Base-by-base conservation (phyloP, 257 asterid genomes). In the Nicotiana undulata region DNA sequence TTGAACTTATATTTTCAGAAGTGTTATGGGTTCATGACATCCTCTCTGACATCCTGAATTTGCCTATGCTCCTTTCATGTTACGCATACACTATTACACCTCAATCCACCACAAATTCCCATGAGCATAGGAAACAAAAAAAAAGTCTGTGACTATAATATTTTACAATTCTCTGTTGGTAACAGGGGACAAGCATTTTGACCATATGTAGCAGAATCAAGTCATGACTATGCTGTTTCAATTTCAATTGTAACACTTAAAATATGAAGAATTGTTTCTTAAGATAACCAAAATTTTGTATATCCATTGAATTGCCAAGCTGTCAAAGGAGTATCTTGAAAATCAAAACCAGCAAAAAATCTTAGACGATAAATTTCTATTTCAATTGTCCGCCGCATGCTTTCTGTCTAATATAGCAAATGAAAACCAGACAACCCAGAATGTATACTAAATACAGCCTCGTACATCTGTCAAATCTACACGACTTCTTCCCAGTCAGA, bases 281-380 rank as follows among this genome's bases (percentile, higher is more conserved):
- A 9, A 29, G 31, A 11, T 17, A 12, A 31, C 63, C 68, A 28
- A 52, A 75, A 17, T 37, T 12, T 59, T 29, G 24, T 74, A 53
- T 76, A 66, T 59, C 61, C 34, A 80, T 55, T 29, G 46, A 55
- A 32, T 32, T 75, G 52, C 4, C 80, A 63, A 68, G 83, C 79
- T 88, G 83, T 83, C 83, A 77, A 37, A 3, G 16, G 12, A 6
- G 46, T 49, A 58, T 58, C 37, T 75, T 22, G 29, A 49, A 61
- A 55, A 53, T 22, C n/a, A 29, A 61, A 79, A 55, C 64, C 84
- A 85, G 40, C 77, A 82, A 75, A 79, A 66, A 76, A 67, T 64
- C 65, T 76, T 76, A 79, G 64, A 40, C 64, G 7, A 26, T 56
- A 63, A 52, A 51, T 55, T 61, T 68, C n/a, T 9, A 8, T n/a